Evolutionary conservation across 179 eudicot species (phyloP).

Genomic region (Drosera spatulata): DNA sequence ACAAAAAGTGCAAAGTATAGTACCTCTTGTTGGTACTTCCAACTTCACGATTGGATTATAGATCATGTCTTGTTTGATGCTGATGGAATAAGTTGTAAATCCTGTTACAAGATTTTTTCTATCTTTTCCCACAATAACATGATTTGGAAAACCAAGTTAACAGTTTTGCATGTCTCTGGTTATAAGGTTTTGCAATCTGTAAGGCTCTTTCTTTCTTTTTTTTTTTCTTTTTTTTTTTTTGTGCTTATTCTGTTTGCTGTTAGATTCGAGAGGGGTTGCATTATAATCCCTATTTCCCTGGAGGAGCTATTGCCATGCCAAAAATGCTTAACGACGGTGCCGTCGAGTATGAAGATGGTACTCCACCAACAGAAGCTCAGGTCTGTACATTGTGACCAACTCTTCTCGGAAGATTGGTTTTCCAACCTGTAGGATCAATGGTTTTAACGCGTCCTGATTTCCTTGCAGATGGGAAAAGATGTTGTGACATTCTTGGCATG

Average conservation of each 20-base stretch:
- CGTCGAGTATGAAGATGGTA: conserved; percentile 93
- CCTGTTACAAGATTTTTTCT: too few relatives aligned
- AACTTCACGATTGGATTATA: too few relatives aligned
- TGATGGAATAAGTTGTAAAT: too few relatives aligned
- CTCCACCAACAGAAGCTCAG: conserved; percentile 96
- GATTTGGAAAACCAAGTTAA: too few relatives aligned
- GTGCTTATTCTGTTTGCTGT: not conserved
- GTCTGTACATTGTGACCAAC: conserved; percentile 14
- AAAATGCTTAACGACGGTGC: conserved; percentile 96
- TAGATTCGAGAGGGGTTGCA: conserved; percentile 90
- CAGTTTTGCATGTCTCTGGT: not conserved
- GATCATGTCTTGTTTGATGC: too few relatives aligned
- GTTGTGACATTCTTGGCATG: conserved; percentile 69
- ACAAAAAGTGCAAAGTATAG: too few relatives aligned
- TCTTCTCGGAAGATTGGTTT: too few relatives aligned
- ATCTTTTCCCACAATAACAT: too few relatives aligned
- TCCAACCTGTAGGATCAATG: too few relatives aligned
- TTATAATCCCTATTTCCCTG: conserved; percentile 96
- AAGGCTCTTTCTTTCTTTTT: too few relatives aligned
- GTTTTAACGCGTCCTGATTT: not conserved
- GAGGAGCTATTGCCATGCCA: conserved; percentile 98
- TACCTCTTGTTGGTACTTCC: too few relatives aligned
- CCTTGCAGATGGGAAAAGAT: conserved; percentile 86
- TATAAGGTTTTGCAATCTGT: not conserved
- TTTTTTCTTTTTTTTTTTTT: not conserved